A percentile compares a stretch with the other conserved stretches of the same genome.
phyloP scores from a whole-genome alignment of 2,329 filamentous ascomycete genomes.

The Dothideomycetes sp. region DNA sequence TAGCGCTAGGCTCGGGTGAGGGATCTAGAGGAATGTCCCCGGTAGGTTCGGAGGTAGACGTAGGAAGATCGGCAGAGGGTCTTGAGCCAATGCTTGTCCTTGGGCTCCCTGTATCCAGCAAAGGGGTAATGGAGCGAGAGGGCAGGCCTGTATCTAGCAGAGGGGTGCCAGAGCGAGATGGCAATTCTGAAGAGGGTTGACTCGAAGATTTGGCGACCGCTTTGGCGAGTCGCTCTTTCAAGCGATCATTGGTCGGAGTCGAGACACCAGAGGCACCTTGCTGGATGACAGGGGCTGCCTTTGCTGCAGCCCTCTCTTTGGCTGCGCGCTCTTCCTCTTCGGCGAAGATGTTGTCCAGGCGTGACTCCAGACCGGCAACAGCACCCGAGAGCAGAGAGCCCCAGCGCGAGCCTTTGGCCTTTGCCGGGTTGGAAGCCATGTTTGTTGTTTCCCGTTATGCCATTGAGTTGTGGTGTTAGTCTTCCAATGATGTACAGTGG shows the following conservation, averaged over 20 bases:
- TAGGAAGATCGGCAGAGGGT: constrained; percentile 21
- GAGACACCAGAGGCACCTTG: constrained; percentile 30
- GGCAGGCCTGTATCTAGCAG: constrained; percentile 30
- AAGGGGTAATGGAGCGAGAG: constrained; percentile 7
- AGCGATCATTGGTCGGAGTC: constrained; percentile 62
- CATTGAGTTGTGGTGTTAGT: background rate
- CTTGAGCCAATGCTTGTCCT: constrained; percentile 35
- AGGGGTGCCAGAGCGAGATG: constrained; percentile 30
- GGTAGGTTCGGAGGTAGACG: background rate
- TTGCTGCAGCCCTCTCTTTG: constrained; percentile 28
- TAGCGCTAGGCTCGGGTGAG: constrained; percentile 8
- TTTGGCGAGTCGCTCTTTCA: constrained; percentile 82
- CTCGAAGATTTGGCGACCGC: constrained; percentile 62
- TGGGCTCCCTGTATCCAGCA: constrained; percentile 38
- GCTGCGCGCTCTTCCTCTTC: constrained; percentile 54
- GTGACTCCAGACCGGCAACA: constrained; percentile 86
- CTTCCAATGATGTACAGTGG: background rate
- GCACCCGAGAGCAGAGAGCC: constrained; percentile 68
- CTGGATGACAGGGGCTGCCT: constrained; percentile 22
- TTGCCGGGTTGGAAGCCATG: constrained; percentile 9
- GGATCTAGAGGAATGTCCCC: background rate
- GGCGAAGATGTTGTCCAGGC: constrained; percentile 80
- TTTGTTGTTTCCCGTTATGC: background rate
- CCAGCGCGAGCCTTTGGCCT: constrained; percentile 20
- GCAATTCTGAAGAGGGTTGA: constrained; percentile 36